Conservation (phyloP, 257 asterid species). For the Ajuga chamaepitys region DNA sequence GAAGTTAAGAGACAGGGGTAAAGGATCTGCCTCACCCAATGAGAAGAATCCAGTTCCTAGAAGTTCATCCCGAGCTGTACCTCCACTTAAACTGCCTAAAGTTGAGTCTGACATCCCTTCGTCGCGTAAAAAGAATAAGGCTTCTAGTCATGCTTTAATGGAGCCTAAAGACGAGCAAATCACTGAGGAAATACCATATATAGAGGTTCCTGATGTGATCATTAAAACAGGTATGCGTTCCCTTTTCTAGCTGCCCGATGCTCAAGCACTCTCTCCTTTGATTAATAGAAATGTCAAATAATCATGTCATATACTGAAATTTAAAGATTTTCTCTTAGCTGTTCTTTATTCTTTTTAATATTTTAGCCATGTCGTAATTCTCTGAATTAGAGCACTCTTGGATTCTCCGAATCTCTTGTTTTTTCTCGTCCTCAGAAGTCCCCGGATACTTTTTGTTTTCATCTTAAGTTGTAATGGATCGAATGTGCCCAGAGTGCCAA, state of each 20-base stretch:
- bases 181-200: conserved; percentile 32
- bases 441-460: not conserved
- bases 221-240: conserved; percentile 43
- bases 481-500: not conserved
- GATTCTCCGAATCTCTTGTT: not conserved
- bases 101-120: conserved; percentile 18
- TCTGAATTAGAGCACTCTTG: not conserved
- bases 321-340: conserved; percentile 1
- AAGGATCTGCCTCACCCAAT: conserved; percentile 27
- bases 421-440: not conserved
- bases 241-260: not conserved
- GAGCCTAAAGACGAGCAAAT: conserved; percentile 47
- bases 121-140: conserved; percentile 21
- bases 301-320: not conserved
- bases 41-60: conserved; percentile 27
- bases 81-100: conserved; percentile 29
- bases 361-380: conserved; percentile 9
- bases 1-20: conserved; percentile 47
- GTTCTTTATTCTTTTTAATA: not conserved
- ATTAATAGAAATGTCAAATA: not conserved
- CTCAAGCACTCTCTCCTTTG: not conserved
- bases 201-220: conserved; percentile 32
- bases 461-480: not conserved
- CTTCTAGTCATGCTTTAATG: conserved; percentile 23
- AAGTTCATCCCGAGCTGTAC: conserved; percentile 26